These are phyloP conservation scores for Triticum turgidum DNA, from an alignment of 176 grass and related monocot genomes.

Conservation along the genomic window DNA sequence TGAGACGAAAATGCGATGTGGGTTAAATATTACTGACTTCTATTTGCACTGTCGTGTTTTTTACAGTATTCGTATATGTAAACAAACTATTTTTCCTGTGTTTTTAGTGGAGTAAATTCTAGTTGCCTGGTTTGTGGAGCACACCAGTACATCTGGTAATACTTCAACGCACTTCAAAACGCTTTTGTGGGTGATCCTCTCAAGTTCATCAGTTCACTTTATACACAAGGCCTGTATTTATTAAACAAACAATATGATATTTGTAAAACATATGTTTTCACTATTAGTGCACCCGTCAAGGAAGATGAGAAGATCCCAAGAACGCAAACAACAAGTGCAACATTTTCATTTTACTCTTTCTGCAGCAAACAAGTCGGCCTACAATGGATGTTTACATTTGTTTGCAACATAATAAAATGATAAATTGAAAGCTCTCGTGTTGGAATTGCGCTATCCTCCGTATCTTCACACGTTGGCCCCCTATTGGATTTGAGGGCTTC, in stretches of 20 bases:
- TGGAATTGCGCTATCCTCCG: background rate
- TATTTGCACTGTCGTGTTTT: too few relatives aligned
- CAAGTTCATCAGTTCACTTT: background rate
- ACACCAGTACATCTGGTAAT: background rate
- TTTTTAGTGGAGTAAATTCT: too few relatives aligned
- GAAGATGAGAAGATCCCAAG: background rate
- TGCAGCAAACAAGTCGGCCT: background rate
- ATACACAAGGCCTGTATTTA: background rate
- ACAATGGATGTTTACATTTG: background rate
- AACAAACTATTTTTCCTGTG: too few relatives aligned
- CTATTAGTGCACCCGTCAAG: background rate
- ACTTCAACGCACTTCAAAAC: too few relatives aligned
- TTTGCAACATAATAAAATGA: background rate
- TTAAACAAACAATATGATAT: background rate
- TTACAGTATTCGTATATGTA: too few relatives aligned
- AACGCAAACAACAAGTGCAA: background rate
- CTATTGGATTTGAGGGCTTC: slow-evolving; percentile 13
- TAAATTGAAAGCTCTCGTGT: background rate
- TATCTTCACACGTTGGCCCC: background rate
- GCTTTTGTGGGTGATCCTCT: too few relatives aligned
- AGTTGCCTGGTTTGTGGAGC: too few relatives aligned
- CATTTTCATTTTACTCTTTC: background rate
- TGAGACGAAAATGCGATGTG: too few relatives aligned
- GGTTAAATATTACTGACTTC: too few relatives aligned
- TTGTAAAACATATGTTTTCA: background rate